These are phyloP conservation scores for Passalora sequoiae DNA, from an alignment of 2,329 filamentous ascomycete genomes.

Conservation along the genomic window DNA sequence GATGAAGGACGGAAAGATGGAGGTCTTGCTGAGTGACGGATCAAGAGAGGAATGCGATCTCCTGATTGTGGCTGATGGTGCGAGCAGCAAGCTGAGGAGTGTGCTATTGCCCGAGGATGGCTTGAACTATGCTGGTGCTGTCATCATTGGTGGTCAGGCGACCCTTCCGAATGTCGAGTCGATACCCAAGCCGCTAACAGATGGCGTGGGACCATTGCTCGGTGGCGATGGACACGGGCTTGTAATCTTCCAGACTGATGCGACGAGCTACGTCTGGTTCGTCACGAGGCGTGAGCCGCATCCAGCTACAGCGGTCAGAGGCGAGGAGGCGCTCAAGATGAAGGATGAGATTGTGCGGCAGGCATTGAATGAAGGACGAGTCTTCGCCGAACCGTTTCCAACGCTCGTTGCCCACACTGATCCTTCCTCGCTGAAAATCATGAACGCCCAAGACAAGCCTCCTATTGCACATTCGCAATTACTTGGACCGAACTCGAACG, in stretches of 20 bases:
- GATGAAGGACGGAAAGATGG: not conserved
- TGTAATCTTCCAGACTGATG: not conserved
- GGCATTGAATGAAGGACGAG: not conserved
- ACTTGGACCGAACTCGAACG: not conserved
- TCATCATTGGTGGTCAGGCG: not conserved
- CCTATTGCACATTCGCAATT: not conserved
- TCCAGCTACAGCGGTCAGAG: not conserved
- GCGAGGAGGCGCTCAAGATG: not conserved
- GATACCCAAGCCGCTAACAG: not conserved
- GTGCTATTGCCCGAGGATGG: not conserved
- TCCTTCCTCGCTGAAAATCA: not conserved
- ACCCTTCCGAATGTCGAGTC: not conserved
- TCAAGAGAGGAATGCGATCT: conserved; percentile 9
- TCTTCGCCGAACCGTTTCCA: not conserved
- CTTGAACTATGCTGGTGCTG: conserved; percentile 5
- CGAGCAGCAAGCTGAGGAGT: conserved; percentile 8
- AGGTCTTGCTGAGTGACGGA: conserved; percentile 1
- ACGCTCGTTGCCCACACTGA: not conserved
- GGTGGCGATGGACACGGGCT: conserved; percentile 1
- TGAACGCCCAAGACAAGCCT: not conserved
- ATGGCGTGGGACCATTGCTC: not conserved
- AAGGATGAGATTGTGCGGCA: not conserved
- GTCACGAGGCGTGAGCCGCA: not conserved
- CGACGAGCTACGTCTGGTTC: not conserved
- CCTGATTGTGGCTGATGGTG: conserved; percentile 10